Evolutionary conservation across 495 filamentous ascomycete species (phyloP).

Genomic region (Astrothelium subdiscretum): DNA sequence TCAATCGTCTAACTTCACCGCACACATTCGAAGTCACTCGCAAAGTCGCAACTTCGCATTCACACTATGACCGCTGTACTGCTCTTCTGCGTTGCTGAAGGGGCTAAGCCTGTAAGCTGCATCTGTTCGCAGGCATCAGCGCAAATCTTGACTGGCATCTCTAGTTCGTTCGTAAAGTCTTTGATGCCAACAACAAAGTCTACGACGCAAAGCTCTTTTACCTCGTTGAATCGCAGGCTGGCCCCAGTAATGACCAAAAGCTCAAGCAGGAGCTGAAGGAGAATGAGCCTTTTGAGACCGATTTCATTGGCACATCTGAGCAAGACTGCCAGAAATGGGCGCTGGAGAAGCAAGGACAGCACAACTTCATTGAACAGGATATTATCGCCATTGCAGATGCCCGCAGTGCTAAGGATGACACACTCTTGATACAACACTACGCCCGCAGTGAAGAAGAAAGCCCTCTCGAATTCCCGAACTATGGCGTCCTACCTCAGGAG

Average conservation of each 20-base stretch:
- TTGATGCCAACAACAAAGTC: neutral
- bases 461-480: constrained; percentile 6
- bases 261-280: constrained; percentile 1
- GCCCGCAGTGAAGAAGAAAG: neutral
- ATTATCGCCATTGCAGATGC: constrained; percentile 10
- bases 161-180: neutral
- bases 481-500: constrained; percentile 9
- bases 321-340: constrained; percentile 14
- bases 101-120: neutral
- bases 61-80: neutral
- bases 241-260: neutral
- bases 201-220: neutral
- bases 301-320: constrained; percentile 10
- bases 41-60: neutral
- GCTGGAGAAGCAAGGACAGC: constrained; percentile 7
- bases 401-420: constrained; percentile 10
- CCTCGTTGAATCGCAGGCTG: neutral
- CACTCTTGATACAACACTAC: constrained; percentile 8
- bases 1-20: neutral
- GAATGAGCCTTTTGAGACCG: constrained; percentile 9
- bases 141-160: neutral
- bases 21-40: neutral
- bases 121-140: neutral
- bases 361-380: constrained; percentile 9
- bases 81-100: neutral